phyloP scores from a whole-genome alignment of 768 basidiomycete genomes.

The Lanmaoa rubissima region DNA sequence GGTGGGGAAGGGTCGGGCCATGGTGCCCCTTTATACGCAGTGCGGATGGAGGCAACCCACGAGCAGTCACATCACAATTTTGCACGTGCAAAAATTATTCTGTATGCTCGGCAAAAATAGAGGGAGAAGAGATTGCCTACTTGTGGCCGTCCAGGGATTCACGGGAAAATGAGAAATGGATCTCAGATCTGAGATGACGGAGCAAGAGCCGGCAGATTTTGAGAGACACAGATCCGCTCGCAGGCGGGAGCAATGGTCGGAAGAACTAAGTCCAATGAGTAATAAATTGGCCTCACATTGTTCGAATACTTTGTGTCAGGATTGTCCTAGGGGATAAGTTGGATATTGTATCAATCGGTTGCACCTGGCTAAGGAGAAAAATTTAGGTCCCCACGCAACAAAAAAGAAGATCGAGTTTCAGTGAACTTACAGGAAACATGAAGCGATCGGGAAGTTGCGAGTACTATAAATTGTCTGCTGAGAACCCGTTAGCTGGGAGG shows the following conservation, averaged over 20 bases:
- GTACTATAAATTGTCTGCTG: conserved; percentile 14
- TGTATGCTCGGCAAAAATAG: conserved; percentile 33
- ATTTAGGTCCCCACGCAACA: conserved; percentile 10
- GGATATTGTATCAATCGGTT: not conserved
- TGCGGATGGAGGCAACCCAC: conserved; percentile 22
- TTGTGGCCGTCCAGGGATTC: conserved; percentile 33
- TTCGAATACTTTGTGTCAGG: conserved; percentile 5
- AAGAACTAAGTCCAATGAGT: conserved; percentile 18
- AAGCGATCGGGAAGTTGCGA: conserved; percentile 23
- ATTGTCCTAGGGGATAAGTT: not conserved
- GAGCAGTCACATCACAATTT: conserved; percentile 22
- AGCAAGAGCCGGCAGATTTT: conserved; percentile 23
- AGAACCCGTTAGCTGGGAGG: conserved; percentile 12
- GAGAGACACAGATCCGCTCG: conserved; percentile 34
- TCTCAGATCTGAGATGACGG: conserved; percentile 35
- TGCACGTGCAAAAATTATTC: conserved; percentile 27
- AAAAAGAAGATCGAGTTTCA: conserved; percentile 16
- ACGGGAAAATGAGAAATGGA: conserved; percentile 30
- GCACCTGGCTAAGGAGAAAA: conserved; percentile 1
- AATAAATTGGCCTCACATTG: conserved; percentile 14
- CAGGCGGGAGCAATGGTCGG: conserved; percentile 23
- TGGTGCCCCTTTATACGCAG: conserved; percentile 33
- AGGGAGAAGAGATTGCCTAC: conserved; percentile 33
- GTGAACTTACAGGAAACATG: conserved; percentile 8
- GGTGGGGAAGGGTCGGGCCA: conserved; percentile 13